Conservation (phyloP, 805 yeast species). For the Yarrowia sp. region DNA sequence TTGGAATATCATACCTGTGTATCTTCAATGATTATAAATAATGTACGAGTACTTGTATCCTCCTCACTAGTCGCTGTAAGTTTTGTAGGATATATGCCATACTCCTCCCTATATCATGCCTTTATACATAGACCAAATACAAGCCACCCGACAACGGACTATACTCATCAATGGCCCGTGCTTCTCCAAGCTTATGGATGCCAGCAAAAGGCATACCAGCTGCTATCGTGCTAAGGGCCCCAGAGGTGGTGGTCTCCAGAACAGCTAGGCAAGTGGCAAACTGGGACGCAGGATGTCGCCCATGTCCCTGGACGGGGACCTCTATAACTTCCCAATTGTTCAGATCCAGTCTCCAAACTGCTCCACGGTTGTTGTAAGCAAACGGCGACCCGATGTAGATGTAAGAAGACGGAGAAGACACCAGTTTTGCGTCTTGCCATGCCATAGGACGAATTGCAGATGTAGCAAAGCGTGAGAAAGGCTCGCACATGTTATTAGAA, state of each 20-base stretch:
- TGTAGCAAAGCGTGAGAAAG: slow-evolving; percentile 7
- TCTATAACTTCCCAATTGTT: slow-evolving; percentile 46
- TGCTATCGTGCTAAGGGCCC: background rate
- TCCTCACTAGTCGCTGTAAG: background rate
- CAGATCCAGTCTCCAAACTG: slow-evolving; percentile 28
- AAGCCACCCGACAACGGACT: background rate
- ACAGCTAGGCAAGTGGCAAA: background rate
- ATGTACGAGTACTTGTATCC: too few species aligned
- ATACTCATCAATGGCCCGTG: background rate
- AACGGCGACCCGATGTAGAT: slow-evolving; percentile 9
- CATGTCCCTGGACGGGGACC: slow-evolving; percentile 32
- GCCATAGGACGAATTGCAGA: background rate
- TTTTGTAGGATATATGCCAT: background rate
- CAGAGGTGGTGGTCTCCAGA: background rate
- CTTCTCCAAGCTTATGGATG: background rate
- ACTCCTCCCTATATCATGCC: background rate
- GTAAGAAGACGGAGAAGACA: background rate
- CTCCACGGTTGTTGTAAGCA: slow-evolving; percentile 16
- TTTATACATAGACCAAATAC: background rate
- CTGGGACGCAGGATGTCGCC: background rate
- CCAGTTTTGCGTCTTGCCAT: background rate
- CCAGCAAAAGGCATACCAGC: slow-evolving; percentile 30
- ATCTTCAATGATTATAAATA: background rate
- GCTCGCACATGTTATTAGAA: background rate
- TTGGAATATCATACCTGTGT: background rate